These are phyloP conservation scores for Pseudocercospora ulei DNA, from an alignment of 2,329 filamentous ascomycete genomes.

Conservation along the genomic window DNA sequence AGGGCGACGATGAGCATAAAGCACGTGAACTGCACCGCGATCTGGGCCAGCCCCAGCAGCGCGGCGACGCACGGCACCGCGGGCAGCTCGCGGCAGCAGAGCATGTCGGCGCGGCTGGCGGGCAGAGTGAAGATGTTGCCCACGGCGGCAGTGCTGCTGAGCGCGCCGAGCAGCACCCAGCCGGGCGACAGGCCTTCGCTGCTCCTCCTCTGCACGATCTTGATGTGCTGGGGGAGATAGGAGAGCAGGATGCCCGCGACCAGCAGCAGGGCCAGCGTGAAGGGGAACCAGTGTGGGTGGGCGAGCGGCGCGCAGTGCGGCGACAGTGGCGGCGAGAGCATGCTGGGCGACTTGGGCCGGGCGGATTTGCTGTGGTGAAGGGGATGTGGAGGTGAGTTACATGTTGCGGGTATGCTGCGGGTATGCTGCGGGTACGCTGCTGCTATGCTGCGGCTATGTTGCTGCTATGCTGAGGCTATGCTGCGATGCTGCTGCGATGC, in stretches of 20 bases:
- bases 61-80: constrained; percentile 76
- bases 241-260: constrained; percentile 81
- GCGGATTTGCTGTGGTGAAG: not conserved
- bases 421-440: too few species aligned
- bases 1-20: constrained; percentile 83
- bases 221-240: constrained; percentile 87
- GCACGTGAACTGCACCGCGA: constrained; percentile 84
- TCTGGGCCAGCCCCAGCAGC: constrained; percentile 77
- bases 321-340: constrained; percentile 12
- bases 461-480: too few species aligned
- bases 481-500: too few species aligned
- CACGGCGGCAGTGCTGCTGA: constrained; percentile 73
- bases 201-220: constrained; percentile 74
- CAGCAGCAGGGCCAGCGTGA: constrained; percentile 47
- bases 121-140: constrained; percentile 85
- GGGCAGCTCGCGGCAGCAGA: constrained; percentile 73
- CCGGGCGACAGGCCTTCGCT: constrained; percentile 93
- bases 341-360: constrained; percentile 3
- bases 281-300: constrained; percentile 26
- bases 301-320: constrained; percentile 27
- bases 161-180: constrained; percentile 87
- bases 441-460: too few species aligned
- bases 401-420: not conserved
- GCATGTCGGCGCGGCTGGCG: constrained; percentile 70
- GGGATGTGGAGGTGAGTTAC: not conserved